Percentiles rank a stretch among this genome's conserved stretches.
Conservation (phyloP, 164 flowering plant genomes). For the Vitis rotundifolia region DNA sequence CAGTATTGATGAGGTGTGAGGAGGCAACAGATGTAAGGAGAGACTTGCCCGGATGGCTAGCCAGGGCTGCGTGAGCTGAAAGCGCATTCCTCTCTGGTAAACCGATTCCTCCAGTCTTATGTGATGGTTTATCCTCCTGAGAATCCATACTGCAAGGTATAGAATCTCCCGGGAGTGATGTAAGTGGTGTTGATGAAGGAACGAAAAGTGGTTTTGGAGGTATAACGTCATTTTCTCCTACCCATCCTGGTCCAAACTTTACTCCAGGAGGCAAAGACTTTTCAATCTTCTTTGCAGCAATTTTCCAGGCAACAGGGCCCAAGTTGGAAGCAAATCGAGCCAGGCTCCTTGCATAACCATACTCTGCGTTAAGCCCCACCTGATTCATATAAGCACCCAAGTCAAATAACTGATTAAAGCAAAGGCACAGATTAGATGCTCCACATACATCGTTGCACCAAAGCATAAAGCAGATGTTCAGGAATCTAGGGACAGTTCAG, state of each 20-base stretch:
- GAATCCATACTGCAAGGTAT: conserved; percentile 15
- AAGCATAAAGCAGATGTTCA: neutral
- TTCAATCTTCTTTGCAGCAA: conserved; percentile 40
- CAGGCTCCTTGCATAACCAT: conserved; percentile 51
- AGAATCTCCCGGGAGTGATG: conserved; percentile 14
- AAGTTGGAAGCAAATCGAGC: conserved; percentile 45
- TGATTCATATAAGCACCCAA: conserved; percentile 20
- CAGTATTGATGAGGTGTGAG: conserved; percentile 3
- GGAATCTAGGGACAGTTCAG: neutral
- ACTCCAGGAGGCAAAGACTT: conserved; percentile 38
- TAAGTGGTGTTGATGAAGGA: conserved; percentile 8
- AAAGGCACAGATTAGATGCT: neutral
- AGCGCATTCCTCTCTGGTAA: conserved; percentile 9
- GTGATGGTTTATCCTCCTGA: conserved; percentile 20
- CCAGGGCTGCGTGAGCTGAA: conserved; percentile 9
- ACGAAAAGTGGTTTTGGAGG: conserved; percentile 15
- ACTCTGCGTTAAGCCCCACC: conserved; percentile 41
- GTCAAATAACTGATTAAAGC: conserved; percentile 1
- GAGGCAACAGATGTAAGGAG: conserved; percentile 3
- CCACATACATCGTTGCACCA: neutral
- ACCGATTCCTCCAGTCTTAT: conserved; percentile 20
- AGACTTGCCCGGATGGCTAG: conserved; percentile 18
- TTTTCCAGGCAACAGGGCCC: conserved; percentile 46
- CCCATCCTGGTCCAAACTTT: conserved; percentile 64
- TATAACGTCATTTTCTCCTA: conserved; percentile 38